Evolutionary conservation across 1,284 basidiomycete species (phyloP), one percentile per base, ranked within the genome.

Genomic region (Limonomyces culmigenus): DNA sequence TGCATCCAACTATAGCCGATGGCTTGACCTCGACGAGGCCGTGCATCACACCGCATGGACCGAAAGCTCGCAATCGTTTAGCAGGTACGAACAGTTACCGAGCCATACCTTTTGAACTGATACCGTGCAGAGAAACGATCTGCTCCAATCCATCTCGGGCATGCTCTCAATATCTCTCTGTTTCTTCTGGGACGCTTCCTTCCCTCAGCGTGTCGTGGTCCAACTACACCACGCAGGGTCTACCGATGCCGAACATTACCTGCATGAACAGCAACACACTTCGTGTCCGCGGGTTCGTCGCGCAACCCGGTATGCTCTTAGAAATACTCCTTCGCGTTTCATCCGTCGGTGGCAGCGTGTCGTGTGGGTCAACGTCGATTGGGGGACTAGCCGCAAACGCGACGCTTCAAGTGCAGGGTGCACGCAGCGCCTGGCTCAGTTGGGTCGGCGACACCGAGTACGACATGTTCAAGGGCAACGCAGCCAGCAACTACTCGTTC

Each of bases 391-490:
- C 4, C 17, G 45, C 52, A 3, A 79, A 77, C 41, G 74, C 74
- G 13, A 76, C 74, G 3, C 47, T 80, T 14, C 54, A 47, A 23
- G 62, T 70, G 4, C 47, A 47, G 0, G 55, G 55, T 23, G 55
- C 60, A 14, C 50, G 55, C 1, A 69, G 73, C 37, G 60, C 70
- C 0, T 74, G 66, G 68, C 53, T 80, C 42, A 62, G 66, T 3
- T 81, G 76, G 76, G 68, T 73, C 17, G 78, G 76, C 16, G 74
- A 62, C 19, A 83, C 79, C 11, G 63, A 80, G 36, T 83, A 71
- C 47, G 59, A 67, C 40, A 66, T 70, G 51, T 50, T 67, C 43
- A 69, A 74, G 1, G 78, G 78, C 11, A 62, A 68, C 43, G 57
- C 54, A 2, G 60, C 59, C 11, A 61, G 62, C 47, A 50, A 53